These are phyloP conservation scores for Hyaloscypha variabilis DNA, from an alignment of 495 filamentous ascomycete species.

Conservation along the genomic window DNA sequence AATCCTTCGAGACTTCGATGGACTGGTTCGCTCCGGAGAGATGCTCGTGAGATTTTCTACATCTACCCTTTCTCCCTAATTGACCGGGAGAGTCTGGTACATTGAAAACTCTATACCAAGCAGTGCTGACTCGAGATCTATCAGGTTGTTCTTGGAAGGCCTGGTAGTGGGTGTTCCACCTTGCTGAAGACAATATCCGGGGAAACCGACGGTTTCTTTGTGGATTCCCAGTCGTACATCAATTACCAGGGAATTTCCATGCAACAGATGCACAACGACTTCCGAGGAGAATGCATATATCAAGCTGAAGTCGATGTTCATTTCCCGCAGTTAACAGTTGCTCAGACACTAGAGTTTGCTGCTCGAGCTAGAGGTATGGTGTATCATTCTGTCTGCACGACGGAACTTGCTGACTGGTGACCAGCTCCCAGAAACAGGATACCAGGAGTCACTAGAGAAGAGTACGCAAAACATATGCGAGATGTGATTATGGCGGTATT, in stretches of 20 bases:
- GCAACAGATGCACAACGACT: slow-evolving; percentile 65
- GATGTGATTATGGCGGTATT: slow-evolving; percentile 83
- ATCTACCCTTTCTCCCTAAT: no score
- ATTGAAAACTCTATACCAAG: no score
- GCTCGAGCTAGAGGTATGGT: slow-evolving; percentile 60
- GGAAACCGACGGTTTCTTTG: slow-evolving; percentile 71
- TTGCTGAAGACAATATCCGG: slow-evolving; percentile 80
- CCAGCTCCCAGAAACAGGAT: slow-evolving; percentile 61
- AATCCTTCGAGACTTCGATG: slow-evolving; percentile 78
- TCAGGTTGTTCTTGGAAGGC: slow-evolving; percentile 79
- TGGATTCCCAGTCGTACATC: slow-evolving; percentile 65
- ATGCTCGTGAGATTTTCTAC: no score
- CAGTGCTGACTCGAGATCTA: no score
- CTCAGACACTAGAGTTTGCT: slow-evolving; percentile 80
- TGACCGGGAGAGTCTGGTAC: no score
- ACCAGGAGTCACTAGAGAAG: slow-evolving; percentile 59
- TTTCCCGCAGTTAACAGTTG: slow-evolving; percentile 81
- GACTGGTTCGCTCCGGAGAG: slow-evolving; percentile 74
- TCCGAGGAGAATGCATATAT: slow-evolving; percentile 81
- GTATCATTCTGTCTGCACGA: slow-evolving; percentile 53
- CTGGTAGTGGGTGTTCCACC: slow-evolving; percentile 78
- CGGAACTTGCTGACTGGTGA: slow-evolving; percentile 2
- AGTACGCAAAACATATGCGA: slow-evolving; percentile 65
- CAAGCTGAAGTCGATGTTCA: slow-evolving; percentile 80
- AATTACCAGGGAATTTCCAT: slow-evolving; percentile 72